Evolutionary conservation across 306 rosid genomes (phyloP).

Genomic region (Cucurbita argyrosperma): DNA sequence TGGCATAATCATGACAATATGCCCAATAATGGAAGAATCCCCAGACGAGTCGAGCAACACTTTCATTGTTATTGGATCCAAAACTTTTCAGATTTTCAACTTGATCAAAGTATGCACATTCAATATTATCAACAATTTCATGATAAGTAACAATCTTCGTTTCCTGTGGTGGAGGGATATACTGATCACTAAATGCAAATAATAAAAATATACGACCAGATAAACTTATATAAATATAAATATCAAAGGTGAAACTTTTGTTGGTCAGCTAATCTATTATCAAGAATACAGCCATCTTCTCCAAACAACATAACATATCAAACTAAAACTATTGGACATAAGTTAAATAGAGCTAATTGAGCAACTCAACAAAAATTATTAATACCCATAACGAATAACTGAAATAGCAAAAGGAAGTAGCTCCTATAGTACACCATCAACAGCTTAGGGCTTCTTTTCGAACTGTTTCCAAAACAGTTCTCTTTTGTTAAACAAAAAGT

Average conservation of each 20-base stretch:
- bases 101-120: constrained; percentile 75
- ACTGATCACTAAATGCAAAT: neutral
- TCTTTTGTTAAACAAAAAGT: neutral
- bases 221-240: neutral
- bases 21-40: constrained; percentile 96
- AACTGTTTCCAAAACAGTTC: neutral
- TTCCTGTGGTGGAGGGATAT: constrained; percentile 24
- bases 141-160: constrained; percentile 45
- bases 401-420: neutral
- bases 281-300: neutral
- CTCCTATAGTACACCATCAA: neutral
- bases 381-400: neutral
- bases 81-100: constrained; percentile 48
- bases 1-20: constrained; percentile 72
- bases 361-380: neutral
- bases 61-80: constrained; percentile 58
- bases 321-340: neutral
- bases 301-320: neutral
- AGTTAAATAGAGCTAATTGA: neutral
- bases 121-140: constrained; percentile 41
- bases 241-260: neutral
- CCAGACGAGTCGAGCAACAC: constrained; percentile 78
- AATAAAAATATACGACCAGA: neutral
- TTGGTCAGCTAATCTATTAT: neutral
- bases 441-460: neutral